Conservation (phyloP, 306 rosid species). For the Cucumis sativus region DNA sequence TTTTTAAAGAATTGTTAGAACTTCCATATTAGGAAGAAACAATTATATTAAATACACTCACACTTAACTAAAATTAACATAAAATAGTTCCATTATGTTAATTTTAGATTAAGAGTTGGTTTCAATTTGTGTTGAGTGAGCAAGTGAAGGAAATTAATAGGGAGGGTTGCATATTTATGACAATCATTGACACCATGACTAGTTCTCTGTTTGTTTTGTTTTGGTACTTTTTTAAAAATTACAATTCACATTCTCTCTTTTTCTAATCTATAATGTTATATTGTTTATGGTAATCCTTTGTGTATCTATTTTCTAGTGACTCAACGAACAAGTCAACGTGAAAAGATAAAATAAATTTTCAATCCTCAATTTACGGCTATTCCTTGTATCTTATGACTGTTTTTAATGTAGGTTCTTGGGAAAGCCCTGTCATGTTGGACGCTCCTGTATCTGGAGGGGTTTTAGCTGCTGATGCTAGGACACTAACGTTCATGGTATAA, state of each 20-base stretch:
- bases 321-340: background rate
- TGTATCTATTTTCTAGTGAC: background rate
- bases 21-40: background rate
- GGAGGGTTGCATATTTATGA: background rate
- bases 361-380: background rate
- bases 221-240: too few species aligned
- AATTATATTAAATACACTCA: background rate
- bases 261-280: background rate
- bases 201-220: background rate
- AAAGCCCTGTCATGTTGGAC: slow-evolving; percentile 59
- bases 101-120: background rate
- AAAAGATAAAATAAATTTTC: background rate
- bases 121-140: background rate
- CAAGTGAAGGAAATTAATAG: background rate
- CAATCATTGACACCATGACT: background rate
- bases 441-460: slow-evolving; percentile 98
- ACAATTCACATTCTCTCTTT: background rate
- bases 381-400: slow-evolving; percentile 6
- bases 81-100: background rate
- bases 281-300: background rate
- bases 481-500: slow-evolving; percentile 80
- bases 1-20: background rate
- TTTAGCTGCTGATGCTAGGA: slow-evolving; percentile 87
- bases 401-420: slow-evolving; percentile 31
- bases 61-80: background rate